Base-by-base conservation (phyloP, 2,329 filamentous ascomycete species). In the Gaeumannomyces sp. region DNA sequence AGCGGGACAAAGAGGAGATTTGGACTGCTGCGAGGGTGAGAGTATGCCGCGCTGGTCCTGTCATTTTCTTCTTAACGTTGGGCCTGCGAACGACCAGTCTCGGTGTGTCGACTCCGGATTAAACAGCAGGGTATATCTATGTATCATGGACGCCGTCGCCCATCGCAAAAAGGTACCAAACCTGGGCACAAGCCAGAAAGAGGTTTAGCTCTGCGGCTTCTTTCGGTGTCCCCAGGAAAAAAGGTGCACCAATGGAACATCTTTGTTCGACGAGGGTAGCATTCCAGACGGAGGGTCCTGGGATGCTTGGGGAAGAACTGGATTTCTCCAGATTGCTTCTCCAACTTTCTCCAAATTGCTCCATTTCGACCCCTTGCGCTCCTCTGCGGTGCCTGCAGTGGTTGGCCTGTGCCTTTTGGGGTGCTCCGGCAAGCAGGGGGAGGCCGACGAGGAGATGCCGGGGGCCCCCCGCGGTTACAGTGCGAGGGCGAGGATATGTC, bases 301-400 rank as follows among this genome's bases (percentile, higher is more conserved):
- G 45, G 45, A 4, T n/a, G n/a, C 10, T 53, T 45, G 38, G 6
- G n/a, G 8, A 10, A 6, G 6, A 6, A 50, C 45, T 50, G 19
- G 14, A 60, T 31, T 35, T 35, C 31, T 31, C 59, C 59, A 60
- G 27, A 60, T 60, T 60, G 31, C 29, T 60, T 60, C 59, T 60
- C 59, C 59, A 60, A 60, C 27, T 35, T 60, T 60, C 59, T 25
- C 59, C 59, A 60, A 60, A 60, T 60, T 60, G 59, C 31, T 59
- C 57, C 19, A 59, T 60, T 38, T n/a, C 59, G 45, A 19, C 45
- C 45, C 45, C 22, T 45, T 7, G 19, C 38, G 38, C 38, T 45
- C 38, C 38, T 8, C 38, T 25, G 45, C 22, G 45, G 45, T 53
- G 45, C 45, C 45, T 53, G 45, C 22, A 53, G 45, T 4, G 45